Conservation (phyloP, 2,329 filamentous ascomycete species). For the Trichocomaceae sp. region DNA sequence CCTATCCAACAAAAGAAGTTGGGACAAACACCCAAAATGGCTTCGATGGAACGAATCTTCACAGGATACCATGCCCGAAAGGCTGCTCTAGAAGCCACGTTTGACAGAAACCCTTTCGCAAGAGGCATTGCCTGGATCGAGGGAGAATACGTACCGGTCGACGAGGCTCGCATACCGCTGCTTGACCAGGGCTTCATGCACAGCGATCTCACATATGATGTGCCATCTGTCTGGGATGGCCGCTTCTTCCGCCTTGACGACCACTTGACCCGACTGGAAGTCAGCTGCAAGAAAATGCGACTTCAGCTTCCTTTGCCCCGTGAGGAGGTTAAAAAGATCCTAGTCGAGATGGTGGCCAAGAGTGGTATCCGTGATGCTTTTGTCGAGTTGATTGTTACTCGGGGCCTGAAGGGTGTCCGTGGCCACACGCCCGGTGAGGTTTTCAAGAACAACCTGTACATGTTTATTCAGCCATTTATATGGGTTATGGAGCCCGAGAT, state of each 20-base stretch:
- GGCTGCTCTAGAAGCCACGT: conserved; percentile 24
- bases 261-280: conserved; percentile 41
- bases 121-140: conserved; percentile 45
- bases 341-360: conserved; percentile 42
- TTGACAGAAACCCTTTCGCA: conserved; percentile 33
- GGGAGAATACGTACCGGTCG: conserved; percentile 38
- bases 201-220: conserved; percentile 49
- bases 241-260: conserved; percentile 49
- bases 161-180: conserved; percentile 46
- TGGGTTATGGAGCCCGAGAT: conserved; percentile 46
- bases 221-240: conserved; percentile 47
- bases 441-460: conserved; percentile 38
- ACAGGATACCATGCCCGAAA: conserved; percentile 31
- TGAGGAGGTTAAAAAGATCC: conserved; percentile 34
- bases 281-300: conserved; percentile 42
- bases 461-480: conserved; percentile 45
- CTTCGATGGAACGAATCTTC: conserved; percentile 42
- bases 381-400: conserved; percentile 47
- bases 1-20: neutral
- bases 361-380: conserved; percentile 46
- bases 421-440: conserved; percentile 30
- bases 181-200: conserved; percentile 49
- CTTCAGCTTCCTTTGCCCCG: conserved; percentile 38
- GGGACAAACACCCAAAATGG: conserved; percentile 27
- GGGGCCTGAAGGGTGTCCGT: conserved; percentile 41